phyloP scores from a whole-genome alignment of 73 alveolate genomes.

The Paramecium sexaurelia region DNA sequence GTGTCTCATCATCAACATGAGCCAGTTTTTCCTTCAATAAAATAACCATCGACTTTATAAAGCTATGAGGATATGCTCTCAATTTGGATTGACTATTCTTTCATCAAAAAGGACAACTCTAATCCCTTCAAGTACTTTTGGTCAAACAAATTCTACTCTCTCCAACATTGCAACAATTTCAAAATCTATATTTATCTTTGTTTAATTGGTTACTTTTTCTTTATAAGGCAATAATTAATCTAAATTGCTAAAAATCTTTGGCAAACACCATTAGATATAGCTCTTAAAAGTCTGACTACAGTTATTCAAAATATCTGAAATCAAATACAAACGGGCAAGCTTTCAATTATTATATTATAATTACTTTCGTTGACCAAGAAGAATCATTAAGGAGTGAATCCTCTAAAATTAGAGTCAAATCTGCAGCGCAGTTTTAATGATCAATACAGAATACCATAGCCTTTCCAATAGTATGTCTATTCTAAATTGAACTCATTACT shows the following conservation, averaged over 20 bases:
- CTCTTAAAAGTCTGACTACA: not conserved
- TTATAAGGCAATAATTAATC: not conserved
- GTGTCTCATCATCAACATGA: slow-evolving; percentile 25
- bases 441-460: slow-evolving; percentile 67
- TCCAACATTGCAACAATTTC: slow-evolving; percentile 20
- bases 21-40: slow-evolving; percentile 40
- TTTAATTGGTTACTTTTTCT: not conserved
- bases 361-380: not conserved
- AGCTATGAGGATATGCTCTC: slow-evolving; percentile 11
- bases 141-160: slow-evolving; percentile 49
- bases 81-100: not conserved
- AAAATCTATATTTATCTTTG: not conserved
- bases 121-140: slow-evolving; percentile 50
- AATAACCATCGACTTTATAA: slow-evolving; percentile 59
- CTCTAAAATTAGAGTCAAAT: slow-evolving; percentile 25
- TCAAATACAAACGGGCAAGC: slow-evolving; percentile 43
- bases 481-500: not conserved
- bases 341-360: not conserved
- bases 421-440: slow-evolving; percentile 59
- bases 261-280: slow-evolving; percentile 11
- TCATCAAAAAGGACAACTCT: slow-evolving; percentile 21
- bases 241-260: slow-evolving; percentile 5
- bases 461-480: slow-evolving; percentile 53
- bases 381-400: not conserved
- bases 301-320: slow-evolving; percentile 52